phyloP scores from a whole-genome alignment of 495 filamentous ascomycete species.

The Cryomyces minteri region DNA sequence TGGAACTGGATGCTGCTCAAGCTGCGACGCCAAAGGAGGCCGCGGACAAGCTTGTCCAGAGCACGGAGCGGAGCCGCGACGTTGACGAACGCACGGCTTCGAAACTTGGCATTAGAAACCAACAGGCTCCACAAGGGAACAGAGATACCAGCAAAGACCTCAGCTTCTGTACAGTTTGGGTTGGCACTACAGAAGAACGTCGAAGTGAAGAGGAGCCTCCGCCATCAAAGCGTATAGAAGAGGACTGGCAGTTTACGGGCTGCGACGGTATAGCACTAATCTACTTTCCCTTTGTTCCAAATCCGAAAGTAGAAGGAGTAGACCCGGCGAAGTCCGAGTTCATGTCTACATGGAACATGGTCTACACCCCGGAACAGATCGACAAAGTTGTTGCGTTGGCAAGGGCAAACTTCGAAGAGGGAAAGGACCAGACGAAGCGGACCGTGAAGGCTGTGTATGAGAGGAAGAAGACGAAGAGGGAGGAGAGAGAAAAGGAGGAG shows the following conservation, averaged over 20 bases:
- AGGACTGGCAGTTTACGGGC: constrained; percentile 55
- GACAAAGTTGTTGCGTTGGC: constrained; percentile 56
- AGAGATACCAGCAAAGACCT: constrained; percentile 27
- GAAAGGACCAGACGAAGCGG: constrained; percentile 51
- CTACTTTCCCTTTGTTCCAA: constrained; percentile 80
- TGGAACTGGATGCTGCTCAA: constrained; percentile 50
- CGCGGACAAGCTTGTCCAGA: constrained; percentile 36
- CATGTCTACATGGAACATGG: constrained; percentile 93
- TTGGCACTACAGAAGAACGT: constrained; percentile 61
- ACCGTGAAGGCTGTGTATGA: constrained; percentile 86
- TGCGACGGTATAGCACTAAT: constrained; percentile 71
- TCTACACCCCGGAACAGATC: constrained; percentile 39
- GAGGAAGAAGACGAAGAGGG: constrained; percentile 55
- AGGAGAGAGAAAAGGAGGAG: constrained; percentile 34
- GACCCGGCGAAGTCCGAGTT: constrained; percentile 68
- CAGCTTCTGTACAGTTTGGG: constrained; percentile 88
- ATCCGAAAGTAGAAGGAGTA: constrained; percentile 56
- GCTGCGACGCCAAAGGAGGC: constrained; percentile 38
- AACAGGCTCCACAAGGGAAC: too few relatives aligned
- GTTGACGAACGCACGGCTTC: constrained; percentile 3
- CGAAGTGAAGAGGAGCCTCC: constrained; percentile 41
- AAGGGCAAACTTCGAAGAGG: constrained; percentile 69
- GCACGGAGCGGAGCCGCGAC: constrained; percentile 21
- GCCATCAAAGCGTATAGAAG: constrained; percentile 40
- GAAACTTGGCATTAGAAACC: too few relatives aligned